These are phyloP conservation scores for Boletus pseudopeckii DNA, from an alignment of 768 basidiomycete species.

Conservation along the genomic window DNA sequence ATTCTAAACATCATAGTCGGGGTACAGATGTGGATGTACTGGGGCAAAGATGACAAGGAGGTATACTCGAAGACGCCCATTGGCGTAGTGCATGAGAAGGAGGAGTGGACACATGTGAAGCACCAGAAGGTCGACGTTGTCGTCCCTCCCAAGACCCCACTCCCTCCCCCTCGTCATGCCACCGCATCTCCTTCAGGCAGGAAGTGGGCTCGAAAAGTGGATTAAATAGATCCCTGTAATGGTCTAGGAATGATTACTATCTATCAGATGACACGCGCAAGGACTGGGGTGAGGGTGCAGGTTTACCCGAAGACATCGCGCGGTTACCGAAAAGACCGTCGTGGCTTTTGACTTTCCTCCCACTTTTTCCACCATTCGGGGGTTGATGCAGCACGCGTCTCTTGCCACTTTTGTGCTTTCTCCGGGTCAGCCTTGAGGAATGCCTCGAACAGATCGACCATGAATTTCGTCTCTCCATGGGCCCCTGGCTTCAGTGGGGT, in stretches of 20 bases:
- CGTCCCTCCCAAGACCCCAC: slow-evolving; percentile 40
- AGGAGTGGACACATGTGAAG: slow-evolving; percentile 25
- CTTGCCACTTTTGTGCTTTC: slow-evolving; percentile 19
- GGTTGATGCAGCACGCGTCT: slow-evolving; percentile 19
- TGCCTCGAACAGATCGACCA: slow-evolving; percentile 20
- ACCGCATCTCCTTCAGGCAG: slow-evolving; percentile 49
- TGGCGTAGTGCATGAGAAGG: slow-evolving; percentile 27
- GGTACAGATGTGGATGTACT: slow-evolving; percentile 80
- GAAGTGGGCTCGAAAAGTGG: slow-evolving; percentile 74
- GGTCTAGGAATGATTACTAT: slow-evolving; percentile 12
- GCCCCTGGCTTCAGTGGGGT: slow-evolving; percentile 6
- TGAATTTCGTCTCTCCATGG: slow-evolving; percentile 12
- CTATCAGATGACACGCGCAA: slow-evolving; percentile 10
- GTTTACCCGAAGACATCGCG: not conserved
- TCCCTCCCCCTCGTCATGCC: slow-evolving; percentile 39
- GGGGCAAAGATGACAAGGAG: slow-evolving; percentile 53
- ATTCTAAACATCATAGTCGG: slow-evolving; percentile 82
- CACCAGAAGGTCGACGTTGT: slow-evolving; percentile 41
- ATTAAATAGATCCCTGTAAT: slow-evolving; percentile 39
- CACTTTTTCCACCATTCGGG: slow-evolving; percentile 34
- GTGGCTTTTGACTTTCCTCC: slow-evolving; percentile 20
- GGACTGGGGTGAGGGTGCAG: not conserved
- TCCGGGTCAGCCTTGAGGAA: slow-evolving; percentile 26
- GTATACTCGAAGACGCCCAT: slow-evolving; percentile 17
- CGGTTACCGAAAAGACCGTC: slow-evolving; percentile 1